Conservation (phyloP, 2,329 filamentous ascomycete genomes). For the Dactylonectria estremocensis region DNA sequence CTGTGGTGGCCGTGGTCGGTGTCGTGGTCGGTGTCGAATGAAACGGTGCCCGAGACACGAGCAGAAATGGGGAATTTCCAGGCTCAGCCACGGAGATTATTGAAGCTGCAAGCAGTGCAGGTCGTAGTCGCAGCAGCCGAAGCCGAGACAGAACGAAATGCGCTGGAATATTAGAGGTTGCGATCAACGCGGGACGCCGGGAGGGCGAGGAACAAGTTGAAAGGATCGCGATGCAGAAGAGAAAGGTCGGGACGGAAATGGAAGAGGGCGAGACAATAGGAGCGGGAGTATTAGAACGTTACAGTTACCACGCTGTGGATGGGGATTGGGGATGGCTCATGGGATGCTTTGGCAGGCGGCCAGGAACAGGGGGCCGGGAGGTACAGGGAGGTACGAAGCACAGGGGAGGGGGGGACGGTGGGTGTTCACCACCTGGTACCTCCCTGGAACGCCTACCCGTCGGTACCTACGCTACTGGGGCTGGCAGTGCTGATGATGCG, state of each 20-base stretch:
- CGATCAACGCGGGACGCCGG: slow-evolving; percentile 47
- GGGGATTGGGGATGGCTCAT: slow-evolving; percentile 30
- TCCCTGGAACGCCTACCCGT: slow-evolving; percentile 13
- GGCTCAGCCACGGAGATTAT: slow-evolving; percentile 39
- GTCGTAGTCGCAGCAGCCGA: slow-evolving; percentile 8
- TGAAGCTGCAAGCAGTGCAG: slow-evolving; percentile 15
- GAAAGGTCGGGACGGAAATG: slow-evolving; percentile 35
- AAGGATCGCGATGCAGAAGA: slow-evolving; percentile 30
- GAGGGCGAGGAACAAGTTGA: slow-evolving; percentile 35
- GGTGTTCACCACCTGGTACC: slow-evolving; percentile 38
- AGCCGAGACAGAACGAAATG: slow-evolving; percentile 21
- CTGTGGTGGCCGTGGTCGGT: slow-evolving; percentile 14
- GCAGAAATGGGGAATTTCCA: slow-evolving; percentile 39
- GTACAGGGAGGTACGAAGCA: slow-evolving; percentile 29
- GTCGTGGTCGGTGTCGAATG: slow-evolving; percentile 27
- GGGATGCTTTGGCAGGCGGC: slow-evolving; percentile 46
- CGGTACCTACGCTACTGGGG: slow-evolving; percentile 18
- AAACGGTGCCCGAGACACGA: slow-evolving; percentile 41
- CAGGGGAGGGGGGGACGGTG: slow-evolving; percentile 39
- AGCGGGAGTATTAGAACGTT: slow-evolving; percentile 43
- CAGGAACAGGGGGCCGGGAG: slow-evolving; percentile 41
- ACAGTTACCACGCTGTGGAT: slow-evolving; percentile 30
- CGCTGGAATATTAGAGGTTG: slow-evolving; percentile 46
- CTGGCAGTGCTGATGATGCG: slow-evolving; percentile 18
- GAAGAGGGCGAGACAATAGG: slow-evolving; percentile 37